Evolutionary conservation across 139 green algal genomes (phyloP).

Genomic region (Chlamydomonas sp.): DNA sequence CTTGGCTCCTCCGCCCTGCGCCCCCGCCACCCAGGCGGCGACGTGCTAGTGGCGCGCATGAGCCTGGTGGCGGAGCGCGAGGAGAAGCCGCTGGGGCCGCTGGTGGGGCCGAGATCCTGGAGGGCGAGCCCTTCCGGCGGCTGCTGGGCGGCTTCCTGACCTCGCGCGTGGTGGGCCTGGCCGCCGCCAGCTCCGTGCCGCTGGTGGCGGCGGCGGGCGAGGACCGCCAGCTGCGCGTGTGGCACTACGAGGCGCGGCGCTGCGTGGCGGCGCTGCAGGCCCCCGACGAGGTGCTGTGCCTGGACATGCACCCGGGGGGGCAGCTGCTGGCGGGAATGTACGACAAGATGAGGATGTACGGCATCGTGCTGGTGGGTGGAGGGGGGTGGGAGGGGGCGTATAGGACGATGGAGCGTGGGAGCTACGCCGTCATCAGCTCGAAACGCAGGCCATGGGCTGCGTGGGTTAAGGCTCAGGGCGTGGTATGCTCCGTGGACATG

Average conservation of each 20-base stretch:
- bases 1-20: too few species aligned
- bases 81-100: slow-evolving; percentile 35
- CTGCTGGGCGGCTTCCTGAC: slow-evolving; percentile 34
- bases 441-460: too few species aligned
- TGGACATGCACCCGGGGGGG: slow-evolving; percentile 50
- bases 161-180: slow-evolving; percentile 17
- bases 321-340: slow-evolving; percentile 49
- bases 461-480: too few species aligned
- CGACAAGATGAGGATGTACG: slow-evolving; percentile 52
- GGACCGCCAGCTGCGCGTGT: slow-evolving; percentile 42
- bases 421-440: not conserved
- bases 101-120: slow-evolving; percentile 43
- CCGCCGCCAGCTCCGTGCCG: slow-evolving; percentile 13
- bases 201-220: slow-evolving; percentile 32
- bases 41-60: slow-evolving; percentile 11
- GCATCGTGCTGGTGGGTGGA: slow-evolving; percentile 43
- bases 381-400: not conserved
- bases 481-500: too few species aligned
- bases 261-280: slow-evolving; percentile 41
- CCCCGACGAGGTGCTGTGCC: slow-evolving; percentile 54
- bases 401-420: too few species aligned
- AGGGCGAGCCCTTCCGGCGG: slow-evolving; percentile 39
- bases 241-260: slow-evolving; percentile 36
- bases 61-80: slow-evolving; percentile 34
- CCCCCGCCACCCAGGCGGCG: not conserved